Evolutionary conservation across 495 filamentous ascomycete species (phyloP).

Genomic region (Penicillium mononematosum): DNA sequence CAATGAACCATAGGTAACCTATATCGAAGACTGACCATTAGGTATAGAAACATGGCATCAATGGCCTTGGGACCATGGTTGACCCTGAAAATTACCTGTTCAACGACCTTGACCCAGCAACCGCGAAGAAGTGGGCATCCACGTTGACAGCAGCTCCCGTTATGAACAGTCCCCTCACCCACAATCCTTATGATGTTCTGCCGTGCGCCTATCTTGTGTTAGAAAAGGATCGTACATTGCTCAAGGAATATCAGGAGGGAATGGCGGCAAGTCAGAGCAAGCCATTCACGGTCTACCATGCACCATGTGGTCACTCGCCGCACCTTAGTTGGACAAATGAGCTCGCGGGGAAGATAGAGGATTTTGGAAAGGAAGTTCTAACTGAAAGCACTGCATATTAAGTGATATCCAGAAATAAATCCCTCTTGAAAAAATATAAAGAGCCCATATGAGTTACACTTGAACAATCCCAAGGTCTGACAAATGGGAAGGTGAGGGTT

Average conservation of each 20-base stretch:
- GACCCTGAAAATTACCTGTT: slow-evolving; percentile 26
- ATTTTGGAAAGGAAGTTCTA: slow-evolving; percentile 14
- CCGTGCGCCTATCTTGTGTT: slow-evolving; percentile 37
- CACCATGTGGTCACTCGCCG: slow-evolving; percentile 27
- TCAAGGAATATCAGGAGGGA: slow-evolving; percentile 29
- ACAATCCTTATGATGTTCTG: slow-evolving; percentile 32
- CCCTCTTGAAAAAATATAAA: neutral
- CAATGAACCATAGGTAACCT: too few relatives aligned
- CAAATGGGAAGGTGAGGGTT: neutral
- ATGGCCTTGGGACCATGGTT: slow-evolving; percentile 23
- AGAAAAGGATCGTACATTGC: slow-evolving; percentile 27
- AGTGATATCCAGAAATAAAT: neutral
- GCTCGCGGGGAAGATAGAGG: slow-evolving; percentile 20
- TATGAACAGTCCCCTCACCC: slow-evolving; percentile 26
- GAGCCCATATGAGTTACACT: neutral
- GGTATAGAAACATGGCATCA: slow-evolving; percentile 25
- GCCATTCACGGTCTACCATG: slow-evolving; percentile 28
- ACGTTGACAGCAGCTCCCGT: slow-evolving; percentile 36
- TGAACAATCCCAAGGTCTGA: neutral
- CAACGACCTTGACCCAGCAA: slow-evolving; percentile 21
- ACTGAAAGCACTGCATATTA: neutral
- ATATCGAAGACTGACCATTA: neutral
- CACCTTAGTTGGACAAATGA: slow-evolving; percentile 30
- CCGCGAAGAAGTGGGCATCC: slow-evolving; percentile 25
- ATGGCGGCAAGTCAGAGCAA: slow-evolving; percentile 29